Evolutionary conservation across 306 rosid species (phyloP).

Genomic region (Ziziphus jujuba): DNA sequence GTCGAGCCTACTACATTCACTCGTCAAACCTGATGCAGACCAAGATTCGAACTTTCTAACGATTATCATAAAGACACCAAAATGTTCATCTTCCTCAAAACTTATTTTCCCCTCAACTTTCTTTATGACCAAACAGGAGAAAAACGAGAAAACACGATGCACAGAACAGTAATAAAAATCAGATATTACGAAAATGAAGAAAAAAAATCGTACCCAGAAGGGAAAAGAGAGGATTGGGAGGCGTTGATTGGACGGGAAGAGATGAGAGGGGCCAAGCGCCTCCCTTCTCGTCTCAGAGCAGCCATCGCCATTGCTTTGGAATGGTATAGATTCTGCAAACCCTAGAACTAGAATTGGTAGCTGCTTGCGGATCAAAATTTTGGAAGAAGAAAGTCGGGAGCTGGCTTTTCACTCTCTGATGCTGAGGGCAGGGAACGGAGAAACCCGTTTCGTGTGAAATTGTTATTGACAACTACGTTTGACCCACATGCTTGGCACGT

Average conservation of each 20-base stretch:
- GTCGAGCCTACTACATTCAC: too few species aligned
- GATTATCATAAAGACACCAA: background rate
- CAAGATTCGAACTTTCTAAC: too few species aligned
- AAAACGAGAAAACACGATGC: background rate
- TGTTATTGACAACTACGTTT: too few species aligned
- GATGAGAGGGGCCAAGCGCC: conserved; percentile 63
- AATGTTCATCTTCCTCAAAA: background rate
- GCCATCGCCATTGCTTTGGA: conserved; percentile 78
- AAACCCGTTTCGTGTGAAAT: too few species aligned
- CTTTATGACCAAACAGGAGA: conserved; percentile 18
- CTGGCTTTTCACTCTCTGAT: background rate
- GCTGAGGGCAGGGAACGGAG: background rate
- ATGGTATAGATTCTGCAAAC: conserved; percentile 34
- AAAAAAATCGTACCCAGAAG: conserved; percentile 35
- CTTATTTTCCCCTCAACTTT: background rate
- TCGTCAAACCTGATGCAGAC: too few species aligned
- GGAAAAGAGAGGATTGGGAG: conserved; percentile 43
- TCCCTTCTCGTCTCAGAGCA: conserved; percentile 87
- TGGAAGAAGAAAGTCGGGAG: background rate
- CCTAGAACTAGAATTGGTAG: conserved; percentile 28
- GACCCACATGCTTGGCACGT: too few species aligned
- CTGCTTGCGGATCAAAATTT: too few species aligned
- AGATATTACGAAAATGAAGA: background rate
- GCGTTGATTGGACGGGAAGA: conserved; percentile 56
- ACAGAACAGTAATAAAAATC: background rate